Percentiles rank a stretch among this genome's conserved stretches.
Evolutionary conservation across 164 flowering plant species (phyloP).

Genomic region (Chimonanthus salicifolius): DNA sequence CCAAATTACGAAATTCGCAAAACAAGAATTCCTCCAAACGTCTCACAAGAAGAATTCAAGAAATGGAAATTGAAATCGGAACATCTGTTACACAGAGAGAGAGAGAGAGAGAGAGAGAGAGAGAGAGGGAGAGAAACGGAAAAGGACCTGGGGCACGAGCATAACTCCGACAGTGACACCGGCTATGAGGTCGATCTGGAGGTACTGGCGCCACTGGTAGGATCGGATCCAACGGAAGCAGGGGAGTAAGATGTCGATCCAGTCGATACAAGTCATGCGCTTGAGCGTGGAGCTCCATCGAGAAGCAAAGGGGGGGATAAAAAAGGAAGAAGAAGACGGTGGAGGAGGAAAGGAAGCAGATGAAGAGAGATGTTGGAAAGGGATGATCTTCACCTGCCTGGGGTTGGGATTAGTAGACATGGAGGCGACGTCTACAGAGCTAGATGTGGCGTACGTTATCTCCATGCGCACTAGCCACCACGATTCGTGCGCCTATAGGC

Average conservation of each 20-base stretch:
- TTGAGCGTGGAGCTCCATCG: constrained; percentile 39
- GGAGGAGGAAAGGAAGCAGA: constrained; percentile 33
- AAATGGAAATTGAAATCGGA: neutral
- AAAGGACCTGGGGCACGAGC: constrained; percentile 93
- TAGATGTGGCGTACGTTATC: constrained; percentile 66
- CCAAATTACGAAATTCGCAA: neutral
- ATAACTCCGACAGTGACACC: constrained; percentile 88
- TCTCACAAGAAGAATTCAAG: neutral
- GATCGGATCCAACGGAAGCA: constrained; percentile 81
- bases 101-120: neutral
- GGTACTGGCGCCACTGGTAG: constrained; percentile 70
- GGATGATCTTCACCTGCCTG: constrained; percentile 45
- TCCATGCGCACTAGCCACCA: constrained; percentile 36
- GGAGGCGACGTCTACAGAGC: constrained; percentile 37
- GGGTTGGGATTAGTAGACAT: neutral
- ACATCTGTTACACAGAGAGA: neutral
- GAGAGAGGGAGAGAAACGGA: no score
- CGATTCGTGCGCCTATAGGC: neutral
- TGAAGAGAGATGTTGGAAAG: constrained; percentile 56
- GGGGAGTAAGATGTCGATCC: constrained; percentile 67
- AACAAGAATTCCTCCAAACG: neutral
- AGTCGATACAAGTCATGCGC: constrained; percentile 46
- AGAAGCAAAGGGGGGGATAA: constrained; percentile 18
- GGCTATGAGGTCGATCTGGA: constrained; percentile 80
- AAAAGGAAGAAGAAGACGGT: constrained; percentile 18